Percentiles rank a stretch among this genome's conserved stretches.
Evolutionary conservation across 345 rosid genomes (phyloP).

Genomic region (Pistacia atlantica): DNA sequence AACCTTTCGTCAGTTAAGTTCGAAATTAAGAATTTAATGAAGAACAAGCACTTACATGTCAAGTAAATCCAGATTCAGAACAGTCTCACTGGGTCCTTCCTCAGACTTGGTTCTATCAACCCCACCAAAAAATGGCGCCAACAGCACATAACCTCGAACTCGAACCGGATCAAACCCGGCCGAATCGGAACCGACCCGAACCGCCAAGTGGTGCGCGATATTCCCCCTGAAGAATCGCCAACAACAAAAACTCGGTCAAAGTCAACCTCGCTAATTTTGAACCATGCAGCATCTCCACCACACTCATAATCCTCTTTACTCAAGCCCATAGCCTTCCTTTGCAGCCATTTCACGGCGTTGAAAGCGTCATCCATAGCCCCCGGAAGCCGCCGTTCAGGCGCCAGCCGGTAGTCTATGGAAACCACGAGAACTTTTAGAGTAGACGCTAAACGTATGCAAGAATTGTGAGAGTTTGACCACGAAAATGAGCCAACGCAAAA

Average conservation of each 20-base stretch:
- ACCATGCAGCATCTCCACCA: slow-evolving; percentile 39
- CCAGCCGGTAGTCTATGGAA: slow-evolving; percentile 75
- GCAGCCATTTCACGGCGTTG: slow-evolving; percentile 50
- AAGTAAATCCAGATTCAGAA: slow-evolving; percentile 62
- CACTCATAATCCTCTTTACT: slow-evolving; percentile 11
- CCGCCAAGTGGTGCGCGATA: slow-evolving; percentile 80
- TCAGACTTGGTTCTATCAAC: slow-evolving; percentile 73
- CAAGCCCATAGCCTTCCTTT: slow-evolving; percentile 36
- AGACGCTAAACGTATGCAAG: slow-evolving; percentile 62
- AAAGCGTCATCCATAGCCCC: slow-evolving; percentile 70
- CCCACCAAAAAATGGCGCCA: slow-evolving; percentile 92
- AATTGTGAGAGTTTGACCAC: slow-evolving; percentile 80
- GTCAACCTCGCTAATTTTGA: slow-evolving; percentile 42
- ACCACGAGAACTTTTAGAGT: slow-evolving; percentile 59
- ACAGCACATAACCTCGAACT: slow-evolving; percentile 73
- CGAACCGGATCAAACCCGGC: slow-evolving; percentile 51
- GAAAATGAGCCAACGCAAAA: slow-evolving; percentile 75
- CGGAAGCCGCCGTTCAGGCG: slow-evolving; percentile 83
- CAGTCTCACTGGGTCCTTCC: slow-evolving; percentile 63
- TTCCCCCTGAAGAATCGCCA: slow-evolving; percentile 95
- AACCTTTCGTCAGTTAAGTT: no score
- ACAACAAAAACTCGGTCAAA: slow-evolving; percentile 58
- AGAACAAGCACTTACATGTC: slow-evolving; percentile 57
- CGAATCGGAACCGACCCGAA: slow-evolving; percentile 48
- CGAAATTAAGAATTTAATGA: background rate